Base-by-base conservation (phyloP, 192 early-diverging fungal species). In the Mortierella antarctica region DNA sequence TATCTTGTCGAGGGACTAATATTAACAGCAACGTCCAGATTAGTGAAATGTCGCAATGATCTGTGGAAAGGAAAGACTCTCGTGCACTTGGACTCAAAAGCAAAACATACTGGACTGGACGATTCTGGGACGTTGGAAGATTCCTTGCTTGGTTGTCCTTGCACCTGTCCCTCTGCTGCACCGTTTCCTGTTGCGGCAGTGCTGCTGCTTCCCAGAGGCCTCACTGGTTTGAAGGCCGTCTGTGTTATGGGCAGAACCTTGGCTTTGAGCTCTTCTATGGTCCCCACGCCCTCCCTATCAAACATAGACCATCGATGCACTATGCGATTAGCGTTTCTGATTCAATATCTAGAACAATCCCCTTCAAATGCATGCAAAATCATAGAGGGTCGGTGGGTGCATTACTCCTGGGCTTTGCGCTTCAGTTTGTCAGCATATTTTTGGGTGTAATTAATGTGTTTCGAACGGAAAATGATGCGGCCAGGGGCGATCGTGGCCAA, bases 371-470 rank as follows among this genome's bases (percentile, higher is more conserved):
- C 31, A 59, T 21, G 31, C 42, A 47, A n/a, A 49, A 10, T 10
- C 21, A 48, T 0, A 49, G 44, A 11, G 47, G 8, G 12, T 9
- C 51, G 31, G 39, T 48, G 9, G 13, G 21, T 57, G 3, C 81
- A 86, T 17, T 83, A 85, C 84, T 83, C 84, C 39, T 86, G 82
- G 15, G 89, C 91, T 41, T 76, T 82, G 49, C 82, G 68, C 50
- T 86, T 71, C 72, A 94, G 83, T 83, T 92, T 91, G 5, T 87
- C 82, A 9, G 82, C 85, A 85, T 94, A 94, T 77, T 92, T 94
- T 21, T 86, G 81, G 40, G 86, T 84, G 66, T 86, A 87, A 67
- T 90, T 84, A 15, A 86, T 65, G 59, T 88, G 81, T 40, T 80
- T 80, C 44, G 65, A 72, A 8, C 77, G 57, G 13, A 67, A 52